Conservation (phyloP, 2,329 filamentous ascomycete species). For the Colletotrichum filicis region DNA sequence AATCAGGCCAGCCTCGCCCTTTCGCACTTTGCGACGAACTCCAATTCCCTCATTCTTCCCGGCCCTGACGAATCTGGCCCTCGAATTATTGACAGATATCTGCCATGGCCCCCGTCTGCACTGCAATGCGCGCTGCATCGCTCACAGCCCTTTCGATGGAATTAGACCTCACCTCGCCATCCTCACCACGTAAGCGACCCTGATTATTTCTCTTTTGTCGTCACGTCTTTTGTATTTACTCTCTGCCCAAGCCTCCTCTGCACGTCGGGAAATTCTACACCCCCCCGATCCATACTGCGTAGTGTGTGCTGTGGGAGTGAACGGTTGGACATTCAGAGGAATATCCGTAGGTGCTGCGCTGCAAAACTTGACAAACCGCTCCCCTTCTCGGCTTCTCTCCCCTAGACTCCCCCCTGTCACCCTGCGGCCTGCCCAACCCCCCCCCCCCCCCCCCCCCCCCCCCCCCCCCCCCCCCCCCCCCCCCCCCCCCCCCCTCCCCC, state of each 20-base stretch:
- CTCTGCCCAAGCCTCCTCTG: neutral
- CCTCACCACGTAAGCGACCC: too few relatives aligned
- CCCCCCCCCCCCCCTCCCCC: neutral
- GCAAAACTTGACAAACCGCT: slow-evolving; percentile 19
- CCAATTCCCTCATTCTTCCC: slow-evolving; percentile 19
- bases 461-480: neutral
- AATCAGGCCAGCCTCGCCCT: neutral
- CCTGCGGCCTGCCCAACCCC: neutral
- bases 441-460: neutral
- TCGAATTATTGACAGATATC: neutral
- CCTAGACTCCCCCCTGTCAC: neutral
- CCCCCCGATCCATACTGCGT: neutral
- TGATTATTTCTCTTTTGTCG: neutral
- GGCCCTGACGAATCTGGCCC: slow-evolving; percentile 13
- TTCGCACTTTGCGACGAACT: neutral
- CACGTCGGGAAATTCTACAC: neutral
- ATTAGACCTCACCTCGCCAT: neutral
- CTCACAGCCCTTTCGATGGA: neutral
- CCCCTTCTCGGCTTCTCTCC: neutral
- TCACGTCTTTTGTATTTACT: neutral
- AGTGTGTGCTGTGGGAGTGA: neutral
- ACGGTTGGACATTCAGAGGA: neutral
- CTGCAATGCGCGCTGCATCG: neutral
- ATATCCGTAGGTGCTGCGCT: neutral
- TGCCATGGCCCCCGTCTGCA: neutral